Evolutionary conservation across 495 filamentous ascomycete species (phyloP).

Genomic region (Tuber brumale): DNA sequence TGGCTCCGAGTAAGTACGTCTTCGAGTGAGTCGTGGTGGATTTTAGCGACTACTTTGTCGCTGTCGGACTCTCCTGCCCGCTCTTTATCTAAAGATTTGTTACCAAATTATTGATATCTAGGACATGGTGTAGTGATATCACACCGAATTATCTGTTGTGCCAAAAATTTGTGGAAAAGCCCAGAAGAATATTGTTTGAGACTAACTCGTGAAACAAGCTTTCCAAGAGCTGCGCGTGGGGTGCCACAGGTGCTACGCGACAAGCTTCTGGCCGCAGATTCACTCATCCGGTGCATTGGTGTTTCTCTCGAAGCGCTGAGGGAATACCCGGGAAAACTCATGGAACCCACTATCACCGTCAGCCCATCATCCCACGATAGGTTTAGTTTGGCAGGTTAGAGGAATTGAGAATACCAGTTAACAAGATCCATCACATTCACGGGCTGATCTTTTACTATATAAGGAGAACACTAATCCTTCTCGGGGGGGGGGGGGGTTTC

Average conservation of each 20-base stretch:
- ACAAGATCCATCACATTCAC: too few relatives aligned
- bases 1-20: background rate
- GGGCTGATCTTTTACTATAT: too few relatives aligned
- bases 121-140: background rate
- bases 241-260: background rate
- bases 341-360: too few relatives aligned
- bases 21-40: background rate
- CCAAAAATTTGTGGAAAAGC: background rate
- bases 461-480: too few relatives aligned
- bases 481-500: too few relatives aligned
- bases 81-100: background rate
- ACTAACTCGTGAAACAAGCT: background rate
- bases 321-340: background rate
- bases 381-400: too few relatives aligned
- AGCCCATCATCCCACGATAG: too few relatives aligned
- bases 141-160: background rate
- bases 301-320: background rate
- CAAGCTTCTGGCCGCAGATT: background rate
- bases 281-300: background rate
- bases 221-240: slow-evolving; percentile 4
- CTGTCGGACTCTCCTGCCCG: background rate
- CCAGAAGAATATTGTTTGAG: background rate
- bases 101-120: background rate
- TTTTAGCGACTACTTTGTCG: background rate
- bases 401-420: too few relatives aligned